Evolutionary conservation across 192 early-diverging fungal genomes (phyloP).

Genomic region (Podila verticillata): DNA sequence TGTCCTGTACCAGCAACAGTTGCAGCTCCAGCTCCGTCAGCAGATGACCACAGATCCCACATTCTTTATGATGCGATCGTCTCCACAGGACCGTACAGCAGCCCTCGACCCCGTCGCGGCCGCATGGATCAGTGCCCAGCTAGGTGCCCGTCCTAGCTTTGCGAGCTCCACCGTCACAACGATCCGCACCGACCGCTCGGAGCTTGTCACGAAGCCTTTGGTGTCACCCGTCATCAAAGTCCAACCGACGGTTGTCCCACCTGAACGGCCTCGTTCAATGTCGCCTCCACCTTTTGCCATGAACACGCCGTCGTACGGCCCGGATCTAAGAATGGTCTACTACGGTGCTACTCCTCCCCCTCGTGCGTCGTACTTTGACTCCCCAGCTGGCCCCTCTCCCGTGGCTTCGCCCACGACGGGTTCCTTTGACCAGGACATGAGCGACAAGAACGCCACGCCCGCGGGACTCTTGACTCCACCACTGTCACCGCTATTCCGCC

Average conservation of each 20-base stretch:
- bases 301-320: neutral
- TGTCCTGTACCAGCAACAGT: constrained; percentile 18
- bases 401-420: too few relatives aligned
- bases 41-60: neutral
- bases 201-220: constrained; percentile 18
- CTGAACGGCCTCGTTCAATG: too few relatives aligned
- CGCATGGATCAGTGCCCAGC: constrained; percentile 8
- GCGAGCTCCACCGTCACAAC: constrained; percentile 31
- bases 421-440: neutral
- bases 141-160: constrained; percentile 24
- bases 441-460: neutral
- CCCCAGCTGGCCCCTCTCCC: neutral
- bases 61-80: neutral
- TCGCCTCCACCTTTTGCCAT: neutral
- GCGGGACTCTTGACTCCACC: constrained; percentile 20
- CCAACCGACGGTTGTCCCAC: neutral
- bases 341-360: neutral
- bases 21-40: constrained; percentile 13
- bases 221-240: neutral
- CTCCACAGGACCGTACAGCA: neutral
- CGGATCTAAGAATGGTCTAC: neutral
- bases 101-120: neutral
- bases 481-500: constrained; percentile 17
- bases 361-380: neutral
- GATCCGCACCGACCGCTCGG: neutral